A percentile compares a stretch with the other conserved stretches of the same genome.
These are phyloP conservation scores for Hevea brasiliensis DNA, from an alignment of 345 rosid genomes.

Conservation along the genomic window DNA sequence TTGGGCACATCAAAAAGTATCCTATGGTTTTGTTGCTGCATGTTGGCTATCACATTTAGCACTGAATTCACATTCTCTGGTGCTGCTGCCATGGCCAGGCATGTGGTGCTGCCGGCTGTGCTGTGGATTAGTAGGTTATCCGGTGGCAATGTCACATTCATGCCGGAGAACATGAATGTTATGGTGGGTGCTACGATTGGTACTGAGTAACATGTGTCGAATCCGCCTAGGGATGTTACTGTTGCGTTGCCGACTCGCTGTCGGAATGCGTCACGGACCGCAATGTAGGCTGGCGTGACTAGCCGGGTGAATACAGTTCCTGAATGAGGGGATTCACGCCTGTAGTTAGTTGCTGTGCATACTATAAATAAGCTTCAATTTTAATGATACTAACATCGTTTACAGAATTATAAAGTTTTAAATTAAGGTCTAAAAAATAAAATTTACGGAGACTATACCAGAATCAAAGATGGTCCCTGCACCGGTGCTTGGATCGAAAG, in stretches of 20 bases:
- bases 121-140: constrained; percentile 86
- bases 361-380: too few relatives aligned
- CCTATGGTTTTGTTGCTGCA: constrained; percentile 98
- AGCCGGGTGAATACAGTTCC: constrained; percentile 84
- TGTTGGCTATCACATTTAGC: constrained; percentile 84
- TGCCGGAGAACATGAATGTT: constrained; percentile 79
- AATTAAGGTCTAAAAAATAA: too few relatives aligned
- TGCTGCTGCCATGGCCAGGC: constrained; percentile 89
- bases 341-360: too few relatives aligned
- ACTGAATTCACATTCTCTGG: constrained; percentile 82
- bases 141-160: constrained; percentile 78
- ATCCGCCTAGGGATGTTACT: constrained; percentile 77
- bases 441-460: constrained; percentile 45
- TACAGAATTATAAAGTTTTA: too few relatives aligned
- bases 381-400: too few relatives aligned
- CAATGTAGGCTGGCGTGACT: constrained; percentile 67
- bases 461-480: constrained; percentile 95
- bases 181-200: constrained; percentile 68
- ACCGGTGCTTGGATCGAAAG: constrained; percentile 71
- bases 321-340: constrained; percentile 2
- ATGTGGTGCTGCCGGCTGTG: constrained; percentile 70
- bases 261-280: constrained; percentile 72
- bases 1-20: constrained; percentile 73
- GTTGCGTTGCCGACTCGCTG: constrained; percentile 48
- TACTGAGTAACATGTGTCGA: constrained; percentile 89